These are phyloP conservation scores for Ceratobasidium sp. DNA, from an alignment of 1,284 basidiomycete genomes.

Conservation along the genomic window DNA sequence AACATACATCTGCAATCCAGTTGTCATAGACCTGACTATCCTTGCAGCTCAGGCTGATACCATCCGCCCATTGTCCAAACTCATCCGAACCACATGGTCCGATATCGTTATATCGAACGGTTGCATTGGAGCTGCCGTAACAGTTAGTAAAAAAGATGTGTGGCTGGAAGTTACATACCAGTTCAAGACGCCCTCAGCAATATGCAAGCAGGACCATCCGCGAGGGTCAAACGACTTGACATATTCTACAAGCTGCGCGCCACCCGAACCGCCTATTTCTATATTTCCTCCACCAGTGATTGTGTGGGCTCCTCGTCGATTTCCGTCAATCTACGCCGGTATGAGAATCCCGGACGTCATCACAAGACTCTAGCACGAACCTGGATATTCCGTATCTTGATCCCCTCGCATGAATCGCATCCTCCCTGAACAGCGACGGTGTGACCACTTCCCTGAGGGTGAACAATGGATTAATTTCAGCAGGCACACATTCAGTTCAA, in stretches of 20 bases:
- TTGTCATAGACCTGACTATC: slow-evolving; percentile 58
- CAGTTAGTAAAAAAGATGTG: slow-evolving; percentile 52
- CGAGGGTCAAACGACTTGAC: slow-evolving; percentile 56
- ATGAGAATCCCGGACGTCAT: too few relatives aligned
- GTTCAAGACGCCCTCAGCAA: slow-evolving; percentile 37
- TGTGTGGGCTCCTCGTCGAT: slow-evolving; percentile 55
- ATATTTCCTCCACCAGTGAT: slow-evolving; percentile 51
- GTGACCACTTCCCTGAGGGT: slow-evolving; percentile 44
- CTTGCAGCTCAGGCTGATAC: slow-evolving; percentile 59
- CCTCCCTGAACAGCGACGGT: slow-evolving; percentile 53
- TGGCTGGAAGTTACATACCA: slow-evolving; percentile 12
- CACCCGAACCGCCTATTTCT: slow-evolving; percentile 49
- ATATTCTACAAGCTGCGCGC: slow-evolving; percentile 55
- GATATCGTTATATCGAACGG: slow-evolving; percentile 57
- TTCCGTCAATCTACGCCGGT: slow-evolving; percentile 56
- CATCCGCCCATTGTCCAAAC: slow-evolving; percentile 59
- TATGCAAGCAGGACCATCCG: slow-evolving; percentile 47
- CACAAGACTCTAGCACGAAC: too few relatives aligned
- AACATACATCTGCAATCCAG: slow-evolving; percentile 58
- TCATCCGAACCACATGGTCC: slow-evolving; percentile 56
- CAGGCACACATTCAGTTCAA: slow-evolving; percentile 53
- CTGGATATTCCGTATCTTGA: slow-evolving; percentile 50
- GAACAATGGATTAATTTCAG: slow-evolving; percentile 44
- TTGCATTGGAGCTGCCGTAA: slow-evolving; percentile 54
- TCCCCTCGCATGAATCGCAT: slow-evolving; percentile 51